Percentiles rank a stretch among this genome's conserved stretches.
phyloP scores from a whole-genome alignment of 2,329 filamentous ascomycete genomes.

The Fusarium cicatricum region DNA sequence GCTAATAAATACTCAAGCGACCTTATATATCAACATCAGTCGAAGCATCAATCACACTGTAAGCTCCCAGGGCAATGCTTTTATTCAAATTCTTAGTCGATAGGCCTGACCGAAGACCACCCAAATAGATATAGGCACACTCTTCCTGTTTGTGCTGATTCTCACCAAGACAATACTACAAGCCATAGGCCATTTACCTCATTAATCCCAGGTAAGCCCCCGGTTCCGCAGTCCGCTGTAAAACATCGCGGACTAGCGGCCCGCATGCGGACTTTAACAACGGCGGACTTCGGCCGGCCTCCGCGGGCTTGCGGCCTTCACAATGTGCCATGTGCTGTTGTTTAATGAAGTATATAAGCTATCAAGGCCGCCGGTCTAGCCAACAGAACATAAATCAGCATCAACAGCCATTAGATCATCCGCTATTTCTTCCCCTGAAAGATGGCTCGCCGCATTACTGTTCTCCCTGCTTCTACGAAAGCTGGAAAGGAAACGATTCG shows the following conservation, averaged over 20 bases:
- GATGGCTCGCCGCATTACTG: conserved; percentile 42
- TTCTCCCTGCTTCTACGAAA: conserved; percentile 45
- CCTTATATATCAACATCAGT: too few relatives aligned
- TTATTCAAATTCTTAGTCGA: too few relatives aligned
- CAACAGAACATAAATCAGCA: background rate
- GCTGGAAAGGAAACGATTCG: conserved; percentile 41
- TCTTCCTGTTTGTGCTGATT: too few relatives aligned
- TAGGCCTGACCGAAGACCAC: too few relatives aligned
- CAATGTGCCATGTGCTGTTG: background rate
- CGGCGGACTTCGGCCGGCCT: background rate
- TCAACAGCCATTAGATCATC: background rate
- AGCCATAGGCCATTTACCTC: too few relatives aligned
- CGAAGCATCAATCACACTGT: too few relatives aligned
- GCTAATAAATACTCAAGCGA: too few relatives aligned
- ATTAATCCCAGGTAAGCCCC: too few relatives aligned
- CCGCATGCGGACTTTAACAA: conserved; percentile 4
- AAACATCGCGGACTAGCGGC: background rate
- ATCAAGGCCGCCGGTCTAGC: background rate
- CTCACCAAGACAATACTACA: too few relatives aligned
- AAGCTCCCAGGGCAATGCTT: too few relatives aligned
- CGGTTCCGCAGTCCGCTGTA: too few relatives aligned
- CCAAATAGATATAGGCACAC: too few relatives aligned
- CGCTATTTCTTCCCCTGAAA: background rate
- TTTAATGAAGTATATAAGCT: background rate
- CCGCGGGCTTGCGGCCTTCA: background rate